Evolutionary conservation across 805 yeast genomes (phyloP), one percentile per base, ranked within the genome.

Genomic region (Lipomyces spencermartinsiae): DNA sequence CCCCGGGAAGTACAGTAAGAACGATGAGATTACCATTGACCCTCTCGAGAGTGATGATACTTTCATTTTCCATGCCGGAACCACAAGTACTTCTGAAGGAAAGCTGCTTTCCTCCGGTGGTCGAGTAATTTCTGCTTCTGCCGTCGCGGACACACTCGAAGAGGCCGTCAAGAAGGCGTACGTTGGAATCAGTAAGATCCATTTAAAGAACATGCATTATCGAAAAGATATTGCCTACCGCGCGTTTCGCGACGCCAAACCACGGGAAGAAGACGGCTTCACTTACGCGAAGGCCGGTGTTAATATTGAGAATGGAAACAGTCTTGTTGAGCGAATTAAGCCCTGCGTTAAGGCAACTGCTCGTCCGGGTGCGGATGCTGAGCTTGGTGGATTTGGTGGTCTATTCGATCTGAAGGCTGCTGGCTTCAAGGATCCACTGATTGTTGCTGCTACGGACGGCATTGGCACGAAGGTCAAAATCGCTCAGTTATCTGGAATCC

Each of bases 321-420:
- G 84, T 73, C 86, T 95, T 65, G 98, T 95, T 57, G 93, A 93
- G 78, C 88, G 89, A 74, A 95, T 95, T 80, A 95, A 95, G 81
- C 86, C 88, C 61, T 86, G 89, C 80, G 99, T 95, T 62, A 92
- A 90, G 78, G 89, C 97, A 5, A 95, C 99, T 9, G 88, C 90
- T 54, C 89, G 99, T 81, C 84, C 96, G 43, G 99, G 99, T 76
- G 95, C 99, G 46, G 97, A 95, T 76, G 91, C 98, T 16, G 97
- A 93, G 74, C 95, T 95, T 74, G 99, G 99, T 77, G 99, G 99
- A 1, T 95, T 95, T 77, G 99, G 99, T 73, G 99, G 99, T 73
- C 82, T 94, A 57, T 96, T 95, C 73, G 99, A 96, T 78, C 84
- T 95, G 76, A 86, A 87, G 73, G 87, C 88, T 62, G 97, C 97